phyloP scores from a whole-genome alignment of 768 basidiomycete genomes.

The Calocera cornea region DNA sequence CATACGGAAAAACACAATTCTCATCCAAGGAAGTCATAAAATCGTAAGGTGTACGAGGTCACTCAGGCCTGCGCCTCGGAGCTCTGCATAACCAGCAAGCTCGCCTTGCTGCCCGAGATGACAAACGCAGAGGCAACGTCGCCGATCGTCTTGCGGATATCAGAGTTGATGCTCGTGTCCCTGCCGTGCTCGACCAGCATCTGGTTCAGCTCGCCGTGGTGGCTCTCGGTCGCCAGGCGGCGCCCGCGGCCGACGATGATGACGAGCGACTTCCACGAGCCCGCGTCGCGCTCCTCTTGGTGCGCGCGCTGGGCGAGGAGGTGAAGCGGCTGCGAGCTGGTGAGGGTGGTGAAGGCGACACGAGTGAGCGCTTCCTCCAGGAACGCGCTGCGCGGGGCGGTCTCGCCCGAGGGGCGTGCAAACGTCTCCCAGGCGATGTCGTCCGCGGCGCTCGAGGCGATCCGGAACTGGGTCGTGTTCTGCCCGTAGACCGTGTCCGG shows the following conservation, averaged over 20 bases:
- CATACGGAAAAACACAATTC: neutral
- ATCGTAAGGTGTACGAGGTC: neutral
- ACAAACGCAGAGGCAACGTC: slow-evolving; percentile 72
- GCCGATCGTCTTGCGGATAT: slow-evolving; percentile 72
- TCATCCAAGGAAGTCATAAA: neutral
- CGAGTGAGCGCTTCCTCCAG: slow-evolving; percentile 38
- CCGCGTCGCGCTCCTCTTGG: neutral
- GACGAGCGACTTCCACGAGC: slow-evolving; percentile 36
- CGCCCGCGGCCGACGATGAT: slow-evolving; percentile 63
- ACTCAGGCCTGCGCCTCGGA: neutral
- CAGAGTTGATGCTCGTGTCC: slow-evolving; percentile 33
- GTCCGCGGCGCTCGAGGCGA: slow-evolving; percentile 75
- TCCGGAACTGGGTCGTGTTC: slow-evolving; percentile 44
- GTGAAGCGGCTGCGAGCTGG: slow-evolving; percentile 44
- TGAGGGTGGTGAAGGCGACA: slow-evolving; percentile 43
- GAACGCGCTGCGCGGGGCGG: slow-evolving; percentile 17
- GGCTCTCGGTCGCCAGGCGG: slow-evolving; percentile 46
- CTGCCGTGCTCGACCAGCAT: slow-evolving; percentile 44
- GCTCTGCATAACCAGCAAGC: slow-evolving; percentile 26
- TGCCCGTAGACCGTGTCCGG: slow-evolving; percentile 63
- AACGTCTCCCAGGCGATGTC: slow-evolving; percentile 61
- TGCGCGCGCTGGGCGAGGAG: slow-evolving; percentile 35
- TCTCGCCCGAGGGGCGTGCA: slow-evolving; percentile 25
- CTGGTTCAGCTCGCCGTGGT: slow-evolving; percentile 48
- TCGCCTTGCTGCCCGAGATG: slow-evolving; percentile 29